These are phyloP conservation scores for Geum urbanum DNA, from an alignment of 306 rosid species.

Conservation along the genomic window DNA sequence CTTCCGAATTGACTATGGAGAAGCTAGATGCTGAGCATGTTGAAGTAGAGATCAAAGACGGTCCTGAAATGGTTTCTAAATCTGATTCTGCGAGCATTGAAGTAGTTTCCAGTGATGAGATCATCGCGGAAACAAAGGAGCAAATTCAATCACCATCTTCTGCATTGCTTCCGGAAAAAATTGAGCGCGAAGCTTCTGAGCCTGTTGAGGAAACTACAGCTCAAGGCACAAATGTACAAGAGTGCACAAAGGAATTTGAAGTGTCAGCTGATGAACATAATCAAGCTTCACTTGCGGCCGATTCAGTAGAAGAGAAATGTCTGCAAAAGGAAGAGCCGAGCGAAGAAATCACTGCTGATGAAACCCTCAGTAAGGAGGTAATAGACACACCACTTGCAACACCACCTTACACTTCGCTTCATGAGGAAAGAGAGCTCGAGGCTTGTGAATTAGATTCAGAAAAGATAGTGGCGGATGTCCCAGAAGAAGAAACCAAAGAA, in stretches of 20 bases:
- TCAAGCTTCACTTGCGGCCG: no score
- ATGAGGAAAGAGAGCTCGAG: conserved; percentile 10
- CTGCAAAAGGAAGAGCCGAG: conserved; percentile 11
- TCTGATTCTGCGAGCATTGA: background rate
- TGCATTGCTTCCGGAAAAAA: conserved; percentile 7
- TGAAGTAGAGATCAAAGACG: conserved; percentile 8
- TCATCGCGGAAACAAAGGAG: background rate
- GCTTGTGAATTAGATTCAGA: conserved; percentile 8
- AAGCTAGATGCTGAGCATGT: background rate
- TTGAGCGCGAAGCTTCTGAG: conserved; percentile 1
- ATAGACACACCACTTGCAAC: conserved; percentile 12
- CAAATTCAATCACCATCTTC: conserved; percentile 16
- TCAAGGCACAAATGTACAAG: conserved; percentile 9
- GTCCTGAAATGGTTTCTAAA: background rate
- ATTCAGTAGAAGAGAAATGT: conserved; percentile 5
- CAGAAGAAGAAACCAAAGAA: conserved; percentile 17
- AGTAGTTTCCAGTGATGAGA: background rate
- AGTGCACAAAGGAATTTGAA: conserved; percentile 10
- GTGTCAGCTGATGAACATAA: background rate
- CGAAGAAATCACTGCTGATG: conserved; percentile 13
- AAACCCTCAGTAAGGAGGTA: conserved; percentile 10
- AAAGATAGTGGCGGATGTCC: conserved; percentile 15
- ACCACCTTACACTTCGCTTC: background rate
- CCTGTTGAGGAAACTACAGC: conserved; percentile 6
- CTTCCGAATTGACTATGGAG: background rate